Conservation (phyloP, 257 asterid species). For the Solanum tacnaense region DNA sequence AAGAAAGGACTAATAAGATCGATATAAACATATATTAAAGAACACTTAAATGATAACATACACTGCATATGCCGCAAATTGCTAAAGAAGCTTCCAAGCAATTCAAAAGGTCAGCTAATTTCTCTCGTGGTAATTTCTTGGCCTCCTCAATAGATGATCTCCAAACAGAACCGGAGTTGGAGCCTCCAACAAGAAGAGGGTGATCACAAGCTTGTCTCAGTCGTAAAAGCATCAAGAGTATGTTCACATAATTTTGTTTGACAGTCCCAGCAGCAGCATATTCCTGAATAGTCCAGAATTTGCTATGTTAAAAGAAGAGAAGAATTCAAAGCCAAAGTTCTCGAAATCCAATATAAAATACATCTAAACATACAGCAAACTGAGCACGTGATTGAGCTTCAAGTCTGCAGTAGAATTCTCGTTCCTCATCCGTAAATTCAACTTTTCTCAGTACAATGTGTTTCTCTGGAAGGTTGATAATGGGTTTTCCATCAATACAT, state of each 20-base stretch:
- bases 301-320: slow-evolving; percentile 2
- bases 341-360: slow-evolving; percentile 5
- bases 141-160: slow-evolving; percentile 73
- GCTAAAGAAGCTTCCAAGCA: slow-evolving; percentile 83
- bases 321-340: neutral
- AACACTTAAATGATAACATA: slow-evolving; percentile 28
- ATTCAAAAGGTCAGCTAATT: slow-evolving; percentile 46
- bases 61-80: slow-evolving; percentile 84
- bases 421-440: slow-evolving; percentile 79
- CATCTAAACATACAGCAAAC: slow-evolving; percentile 68
- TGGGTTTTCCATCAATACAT: slow-evolving; percentile 81
- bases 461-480: slow-evolving; percentile 79
- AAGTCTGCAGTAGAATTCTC: slow-evolving; percentile 72
- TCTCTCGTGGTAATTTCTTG: slow-evolving; percentile 72
- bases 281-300: slow-evolving; percentile 41
- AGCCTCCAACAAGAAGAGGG: slow-evolving; percentile 86
- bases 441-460: slow-evolving; percentile 59
- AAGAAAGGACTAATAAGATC: neutral
- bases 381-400: slow-evolving; percentile 94
- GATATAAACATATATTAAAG: neutral
- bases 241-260: slow-evolving; percentile 86
- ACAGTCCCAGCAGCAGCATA: slow-evolving; percentile 97
- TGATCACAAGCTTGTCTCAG: slow-evolving; percentile 99
- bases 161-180: slow-evolving; percentile 35
- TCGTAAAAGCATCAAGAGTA: slow-evolving; percentile 86